Conservation (phyloP, 495 filamentous ascomycete species). For the Talaromyces liani region DNA sequence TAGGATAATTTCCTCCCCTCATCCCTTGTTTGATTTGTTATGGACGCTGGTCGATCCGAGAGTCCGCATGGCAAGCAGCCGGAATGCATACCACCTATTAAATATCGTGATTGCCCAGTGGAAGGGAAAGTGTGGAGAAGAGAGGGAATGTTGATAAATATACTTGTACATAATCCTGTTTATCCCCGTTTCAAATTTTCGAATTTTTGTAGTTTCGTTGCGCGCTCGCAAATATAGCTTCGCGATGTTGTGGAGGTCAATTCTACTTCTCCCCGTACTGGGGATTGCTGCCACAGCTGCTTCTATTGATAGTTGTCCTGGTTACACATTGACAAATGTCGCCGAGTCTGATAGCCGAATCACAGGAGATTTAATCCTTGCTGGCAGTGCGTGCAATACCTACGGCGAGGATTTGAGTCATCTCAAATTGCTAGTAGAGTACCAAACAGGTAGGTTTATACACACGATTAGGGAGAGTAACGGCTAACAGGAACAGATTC, state of each 20-base stretch:
- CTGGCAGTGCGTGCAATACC: slow-evolving; percentile 42
- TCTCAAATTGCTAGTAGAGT: slow-evolving; percentile 42
- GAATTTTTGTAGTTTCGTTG: neutral
- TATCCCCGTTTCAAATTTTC: neutral
- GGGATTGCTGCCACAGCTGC: slow-evolving; percentile 8
- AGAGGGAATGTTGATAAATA: neutral
- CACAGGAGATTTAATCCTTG: slow-evolving; percentile 40
- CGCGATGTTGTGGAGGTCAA: neutral
- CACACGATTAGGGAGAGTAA: neutral
- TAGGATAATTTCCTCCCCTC: neutral
- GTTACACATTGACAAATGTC: slow-evolving; percentile 41
- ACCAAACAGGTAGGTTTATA: slow-evolving; percentile 26
- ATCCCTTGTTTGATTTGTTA: slow-evolving; percentile 3
- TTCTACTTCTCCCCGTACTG: neutral
- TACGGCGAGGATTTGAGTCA: slow-evolving; percentile 47
- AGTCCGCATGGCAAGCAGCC: neutral
- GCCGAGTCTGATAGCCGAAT: slow-evolving; percentile 29
- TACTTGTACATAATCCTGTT: neutral
- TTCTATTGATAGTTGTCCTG: slow-evolving; percentile 29
- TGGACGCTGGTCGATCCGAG: neutral
- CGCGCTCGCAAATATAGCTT: neutral
- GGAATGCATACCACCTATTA: neutral
- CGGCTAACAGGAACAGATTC: slow-evolving; percentile 41
- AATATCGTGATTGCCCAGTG: neutral
- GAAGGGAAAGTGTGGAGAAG: neutral